These are phyloP conservation scores for Arthrobotrys megalospora DNA, from an alignment of 2,329 filamentous ascomycete species.

Conservation along the genomic window DNA sequence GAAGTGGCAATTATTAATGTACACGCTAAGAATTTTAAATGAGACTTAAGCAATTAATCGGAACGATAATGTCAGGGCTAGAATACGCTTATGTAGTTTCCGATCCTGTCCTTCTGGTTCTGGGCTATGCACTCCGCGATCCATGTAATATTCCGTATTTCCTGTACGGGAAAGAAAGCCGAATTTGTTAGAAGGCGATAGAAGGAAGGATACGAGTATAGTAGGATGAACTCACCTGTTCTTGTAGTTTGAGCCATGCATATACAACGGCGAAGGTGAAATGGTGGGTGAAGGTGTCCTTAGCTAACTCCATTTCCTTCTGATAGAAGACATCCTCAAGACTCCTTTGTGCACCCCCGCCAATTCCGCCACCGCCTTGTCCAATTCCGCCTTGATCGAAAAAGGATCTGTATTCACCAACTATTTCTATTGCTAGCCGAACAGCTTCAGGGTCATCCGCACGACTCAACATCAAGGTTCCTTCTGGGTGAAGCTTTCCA, in stretches of 20 bases:
- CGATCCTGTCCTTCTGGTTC: slow-evolving; percentile 98
- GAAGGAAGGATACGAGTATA: neutral
- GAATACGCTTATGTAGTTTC: slow-evolving; percentile 99
- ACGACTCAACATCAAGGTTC: slow-evolving; percentile 91
- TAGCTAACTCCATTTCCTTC: slow-evolving; percentile 99
- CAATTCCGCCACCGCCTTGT: slow-evolving; percentile 78
- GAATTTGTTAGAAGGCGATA: neutral
- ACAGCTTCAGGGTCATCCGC: slow-evolving; percentile 97
- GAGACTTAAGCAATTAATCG: neutral
- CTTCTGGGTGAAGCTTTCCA: slow-evolving; percentile 91
- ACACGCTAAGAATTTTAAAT: slow-evolving; percentile 23
- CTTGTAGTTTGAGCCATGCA: slow-evolving; percentile 95
- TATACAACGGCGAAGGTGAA: slow-evolving; percentile 97
- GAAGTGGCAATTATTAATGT: slow-evolving; percentile 8
- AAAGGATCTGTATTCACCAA: slow-evolving; percentile 93
- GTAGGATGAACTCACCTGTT: slow-evolving; percentile 79
- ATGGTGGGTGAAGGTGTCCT: slow-evolving; percentile 93
- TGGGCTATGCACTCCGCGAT: slow-evolving; percentile 99
- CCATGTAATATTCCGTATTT: slow-evolving; percentile 99
- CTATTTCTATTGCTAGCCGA: slow-evolving; percentile 90
- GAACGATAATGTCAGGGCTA: slow-evolving; percentile 68
- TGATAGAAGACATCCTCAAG: slow-evolving; percentile 98
- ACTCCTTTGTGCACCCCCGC: slow-evolving; percentile 85
- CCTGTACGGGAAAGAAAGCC: slow-evolving; percentile 72
- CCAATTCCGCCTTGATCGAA: slow-evolving; percentile 91